Evolutionary conservation across 1,284 basidiomycete species (phyloP).

Genomic region (Porodaedalea pini): DNA sequence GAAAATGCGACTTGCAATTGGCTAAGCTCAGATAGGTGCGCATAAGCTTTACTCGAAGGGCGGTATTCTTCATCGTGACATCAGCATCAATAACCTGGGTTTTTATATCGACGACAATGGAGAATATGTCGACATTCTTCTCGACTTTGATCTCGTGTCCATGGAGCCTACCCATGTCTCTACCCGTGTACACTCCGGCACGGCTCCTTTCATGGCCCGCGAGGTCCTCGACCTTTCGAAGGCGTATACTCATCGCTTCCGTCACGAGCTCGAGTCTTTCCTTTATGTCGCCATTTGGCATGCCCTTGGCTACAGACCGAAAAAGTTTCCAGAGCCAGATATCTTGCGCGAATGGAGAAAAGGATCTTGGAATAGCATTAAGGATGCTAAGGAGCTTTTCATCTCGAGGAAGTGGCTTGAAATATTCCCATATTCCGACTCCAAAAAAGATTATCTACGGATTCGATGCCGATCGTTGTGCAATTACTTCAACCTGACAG

Average conservation of each 20-base stretch:
- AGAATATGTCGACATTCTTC: background rate
- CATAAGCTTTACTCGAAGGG: background rate
- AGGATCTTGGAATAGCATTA: background rate
- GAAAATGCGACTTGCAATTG: background rate
- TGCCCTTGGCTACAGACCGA: background rate
- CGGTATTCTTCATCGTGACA: conserved; percentile 8
- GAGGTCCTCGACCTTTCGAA: background rate
- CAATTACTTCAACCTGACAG: too few relatives aligned
- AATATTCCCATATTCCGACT: too few relatives aligned
- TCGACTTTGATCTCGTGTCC: conserved; percentile 8
- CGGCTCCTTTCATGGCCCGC: conserved; percentile 5
- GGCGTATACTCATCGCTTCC: background rate
- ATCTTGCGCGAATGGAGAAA: background rate
- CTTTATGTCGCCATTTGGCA: background rate
- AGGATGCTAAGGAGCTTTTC: too few relatives aligned
- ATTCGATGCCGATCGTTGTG: too few relatives aligned
- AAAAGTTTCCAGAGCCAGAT: background rate
- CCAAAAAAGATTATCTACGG: too few relatives aligned
- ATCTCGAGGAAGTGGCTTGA: too few relatives aligned
- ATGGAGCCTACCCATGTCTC: background rate
- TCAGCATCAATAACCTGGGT: background rate
- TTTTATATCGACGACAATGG: background rate
- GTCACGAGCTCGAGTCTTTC: background rate
- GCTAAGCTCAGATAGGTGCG: background rate
- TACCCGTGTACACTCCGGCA: background rate